These are phyloP conservation scores for Colletotrichum tropicale DNA, from an alignment of 2,329 filamentous ascomycete genomes.

Conservation along the genomic window DNA sequence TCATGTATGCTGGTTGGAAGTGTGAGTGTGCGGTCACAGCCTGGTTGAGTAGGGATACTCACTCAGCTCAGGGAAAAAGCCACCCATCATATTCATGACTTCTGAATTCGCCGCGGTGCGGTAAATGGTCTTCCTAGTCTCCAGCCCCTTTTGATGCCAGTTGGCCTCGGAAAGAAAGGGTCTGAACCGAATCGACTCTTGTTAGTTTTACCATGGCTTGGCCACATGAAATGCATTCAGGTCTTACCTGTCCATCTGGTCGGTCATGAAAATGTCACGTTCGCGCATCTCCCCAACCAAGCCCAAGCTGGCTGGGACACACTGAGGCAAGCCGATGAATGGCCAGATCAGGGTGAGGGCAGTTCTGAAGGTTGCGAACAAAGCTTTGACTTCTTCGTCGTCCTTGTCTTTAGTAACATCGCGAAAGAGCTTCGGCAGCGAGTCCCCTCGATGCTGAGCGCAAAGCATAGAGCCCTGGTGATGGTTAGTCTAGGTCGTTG, in stretches of 20 bases:
- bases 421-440: neutral
- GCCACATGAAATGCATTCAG: neutral
- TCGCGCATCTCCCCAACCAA: neutral
- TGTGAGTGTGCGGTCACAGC: neutral
- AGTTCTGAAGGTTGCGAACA: neutral
- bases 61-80: neutral
- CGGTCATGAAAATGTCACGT: neutral
- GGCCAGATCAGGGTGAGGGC: neutral
- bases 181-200: neutral
- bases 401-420: neutral
- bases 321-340: neutral
- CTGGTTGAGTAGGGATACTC: neutral
- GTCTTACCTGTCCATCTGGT: neutral
- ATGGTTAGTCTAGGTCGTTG: neutral
- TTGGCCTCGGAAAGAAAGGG: neutral
- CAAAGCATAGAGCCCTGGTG: neutral
- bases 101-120: neutral
- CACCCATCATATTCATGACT: neutral
- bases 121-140: neutral
- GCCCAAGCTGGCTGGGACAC: neutral
- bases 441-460: neutral
- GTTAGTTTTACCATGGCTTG: neutral
- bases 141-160: neutral
- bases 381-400: neutral
- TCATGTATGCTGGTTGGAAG: neutral